Conservation (phyloP, 169 alveolate genomes). For the Plasmodium fragile region DNA sequence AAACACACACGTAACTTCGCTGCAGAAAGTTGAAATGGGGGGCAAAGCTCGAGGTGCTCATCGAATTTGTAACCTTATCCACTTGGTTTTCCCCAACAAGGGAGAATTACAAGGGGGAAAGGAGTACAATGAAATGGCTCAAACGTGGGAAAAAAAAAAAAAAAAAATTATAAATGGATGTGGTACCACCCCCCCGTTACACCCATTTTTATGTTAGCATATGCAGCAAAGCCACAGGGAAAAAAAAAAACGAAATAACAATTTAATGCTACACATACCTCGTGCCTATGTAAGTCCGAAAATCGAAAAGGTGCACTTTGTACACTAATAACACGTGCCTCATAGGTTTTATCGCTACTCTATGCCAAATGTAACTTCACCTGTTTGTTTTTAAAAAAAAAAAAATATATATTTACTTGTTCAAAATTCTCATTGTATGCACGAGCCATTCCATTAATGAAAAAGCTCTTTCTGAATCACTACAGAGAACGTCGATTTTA, state of each 20-base stretch:
- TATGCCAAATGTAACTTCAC: not conserved
- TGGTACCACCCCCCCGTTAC: not conserved
- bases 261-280: not conserved
- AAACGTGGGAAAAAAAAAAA: not conserved
- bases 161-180: not conserved
- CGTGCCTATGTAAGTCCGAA: not conserved
- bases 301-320: not conserved
- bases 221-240: not conserved
- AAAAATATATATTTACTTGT: not conserved
- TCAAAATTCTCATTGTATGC: not conserved
- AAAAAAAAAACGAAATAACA: not conserved
- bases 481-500: not conserved
- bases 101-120: not conserved
- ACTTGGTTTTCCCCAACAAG: not conserved
- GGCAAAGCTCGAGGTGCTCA: not conserved
- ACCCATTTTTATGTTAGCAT: not conserved
- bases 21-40: not conserved
- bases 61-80: not conserved
- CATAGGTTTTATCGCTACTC: not conserved
- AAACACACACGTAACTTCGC: not conserved
- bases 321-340: not conserved
- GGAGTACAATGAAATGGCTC: not conserved
- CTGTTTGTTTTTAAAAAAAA: not conserved
- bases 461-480: not conserved
- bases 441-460: not conserved